Percentiles rank a stretch among this genome's conserved stretches.
Conservation (phyloP, 176 grass and related monocot genomes). For the Thinopyrum elongatum region DNA sequence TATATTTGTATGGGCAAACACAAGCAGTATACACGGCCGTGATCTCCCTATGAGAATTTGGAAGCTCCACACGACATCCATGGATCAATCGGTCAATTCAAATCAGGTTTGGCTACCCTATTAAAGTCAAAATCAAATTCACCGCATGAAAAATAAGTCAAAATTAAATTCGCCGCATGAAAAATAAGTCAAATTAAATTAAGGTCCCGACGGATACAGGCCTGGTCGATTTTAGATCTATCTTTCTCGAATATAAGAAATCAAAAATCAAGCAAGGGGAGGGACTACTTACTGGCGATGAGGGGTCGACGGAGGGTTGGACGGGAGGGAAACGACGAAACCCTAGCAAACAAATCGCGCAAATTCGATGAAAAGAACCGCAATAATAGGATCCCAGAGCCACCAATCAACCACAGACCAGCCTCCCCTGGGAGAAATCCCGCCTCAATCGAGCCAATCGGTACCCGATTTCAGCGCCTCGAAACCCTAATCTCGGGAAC, state of each 20-base stretch:
- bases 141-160: not conserved
- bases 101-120: not conserved
- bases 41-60: not conserved
- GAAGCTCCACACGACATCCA: not conserved
- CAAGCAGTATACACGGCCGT: not conserved
- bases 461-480: not conserved
- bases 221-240: not conserved
- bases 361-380: slow-evolving; percentile 4
- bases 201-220: not conserved
- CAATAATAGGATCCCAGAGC: not conserved
- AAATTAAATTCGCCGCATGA: not conserved
- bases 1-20: not conserved
- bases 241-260: not conserved
- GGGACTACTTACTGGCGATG: not conserved
- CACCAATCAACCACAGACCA: not conserved
- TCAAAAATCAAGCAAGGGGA: not conserved
- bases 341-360: slow-evolving; percentile 29
- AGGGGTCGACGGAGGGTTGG: not conserved
- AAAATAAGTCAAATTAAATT: not conserved
- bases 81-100: not conserved
- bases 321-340: slow-evolving; percentile 5
- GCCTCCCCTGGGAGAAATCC: not conserved
- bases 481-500: slow-evolving; percentile 46
- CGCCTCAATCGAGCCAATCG: slow-evolving; percentile 27
- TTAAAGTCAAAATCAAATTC: not conserved